A percentile compares a stretch with the other conserved stretches of the same genome.
phyloP scores from a whole-genome alignment of 1,284 basidiomycete species.

The Agroathelia rolfsii region DNA sequence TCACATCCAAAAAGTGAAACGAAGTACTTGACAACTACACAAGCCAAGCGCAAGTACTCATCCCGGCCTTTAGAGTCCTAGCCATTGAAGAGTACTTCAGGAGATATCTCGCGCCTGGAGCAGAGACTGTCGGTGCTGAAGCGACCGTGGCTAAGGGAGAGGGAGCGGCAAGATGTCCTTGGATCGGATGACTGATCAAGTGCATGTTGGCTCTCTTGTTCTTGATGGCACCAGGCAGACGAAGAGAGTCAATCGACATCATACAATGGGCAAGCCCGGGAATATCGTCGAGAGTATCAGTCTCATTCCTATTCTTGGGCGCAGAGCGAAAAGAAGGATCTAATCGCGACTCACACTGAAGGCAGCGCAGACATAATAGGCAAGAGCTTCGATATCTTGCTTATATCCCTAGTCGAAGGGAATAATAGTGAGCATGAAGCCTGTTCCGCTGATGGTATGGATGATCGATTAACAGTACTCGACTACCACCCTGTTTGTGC shows the following conservation, averaged over 20 bases:
- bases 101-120: conserved; percentile 96
- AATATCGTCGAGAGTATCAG: conserved; percentile 93
- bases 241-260: conserved; percentile 91
- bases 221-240: conserved; percentile 94
- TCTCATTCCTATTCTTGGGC: conserved; percentile 97
- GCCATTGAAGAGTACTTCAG: conserved; percentile 96
- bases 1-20: conserved; percentile 12
- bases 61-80: conserved; percentile 99
- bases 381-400: conserved; percentile 93
- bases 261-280: conserved; percentile 97
- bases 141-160: conserved; percentile 93
- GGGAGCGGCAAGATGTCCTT: conserved; percentile 95
- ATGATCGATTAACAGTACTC: conserved; percentile 99
- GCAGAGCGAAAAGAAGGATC: conserved; percentile 95
- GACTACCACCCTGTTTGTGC: conserved; percentile 86
- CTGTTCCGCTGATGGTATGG: conserved; percentile 90
- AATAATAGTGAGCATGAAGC: conserved; percentile 94
- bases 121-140: conserved; percentile 98
- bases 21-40: conserved; percentile 90
- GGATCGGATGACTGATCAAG: conserved; percentile 95
- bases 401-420: conserved; percentile 98
- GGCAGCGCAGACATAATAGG: conserved; percentile 96
- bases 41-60: conserved; percentile 95
- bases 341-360: conserved; percentile 96
- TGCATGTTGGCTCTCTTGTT: conserved; percentile 93